Percentiles rank a stretch among this genome's conserved stretches.
phyloP scores from a whole-genome alignment of 2,329 filamentous ascomycete genomes.

The Ambrosiella beaveri region DNA sequence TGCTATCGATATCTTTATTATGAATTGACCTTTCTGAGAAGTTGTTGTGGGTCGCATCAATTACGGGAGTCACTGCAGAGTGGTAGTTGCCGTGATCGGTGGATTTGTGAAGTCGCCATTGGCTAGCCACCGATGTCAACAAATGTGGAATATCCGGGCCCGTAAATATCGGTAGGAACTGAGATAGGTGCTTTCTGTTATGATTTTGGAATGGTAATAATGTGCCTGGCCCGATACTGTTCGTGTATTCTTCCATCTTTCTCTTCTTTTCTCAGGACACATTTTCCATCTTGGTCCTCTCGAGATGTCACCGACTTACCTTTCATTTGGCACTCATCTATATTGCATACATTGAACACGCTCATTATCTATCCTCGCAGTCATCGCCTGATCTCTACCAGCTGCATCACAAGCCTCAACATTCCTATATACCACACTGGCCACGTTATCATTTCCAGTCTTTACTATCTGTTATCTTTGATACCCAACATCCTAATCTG shows the following conservation, averaged over 20 bases:
- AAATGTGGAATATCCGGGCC: not conserved
- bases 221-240: not conserved
- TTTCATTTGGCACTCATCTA: not conserved
- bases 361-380: not conserved
- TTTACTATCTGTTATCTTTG: not conserved
- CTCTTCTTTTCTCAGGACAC: not conserved
- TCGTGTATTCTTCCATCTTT: not conserved
- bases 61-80: not conserved
- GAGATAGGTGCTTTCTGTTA: too few species aligned
- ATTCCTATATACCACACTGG: not conserved
- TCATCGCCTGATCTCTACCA: not conserved
- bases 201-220: too few species aligned
- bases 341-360: not conserved
- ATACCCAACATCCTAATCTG: not conserved
- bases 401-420: not conserved
- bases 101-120: not conserved
- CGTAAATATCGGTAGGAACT: too few species aligned
- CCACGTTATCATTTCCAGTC: not conserved
- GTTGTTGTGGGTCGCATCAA: not conserved
- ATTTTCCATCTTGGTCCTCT: not conserved
- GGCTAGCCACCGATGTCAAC: not conserved
- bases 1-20: not conserved
- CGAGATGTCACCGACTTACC: not conserved
- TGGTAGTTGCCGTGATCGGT: not conserved
- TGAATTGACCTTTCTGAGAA: not conserved